Evolutionary conservation across 164 flowering plant genomes (phyloP).

Genomic region (Santalum album): DNA sequence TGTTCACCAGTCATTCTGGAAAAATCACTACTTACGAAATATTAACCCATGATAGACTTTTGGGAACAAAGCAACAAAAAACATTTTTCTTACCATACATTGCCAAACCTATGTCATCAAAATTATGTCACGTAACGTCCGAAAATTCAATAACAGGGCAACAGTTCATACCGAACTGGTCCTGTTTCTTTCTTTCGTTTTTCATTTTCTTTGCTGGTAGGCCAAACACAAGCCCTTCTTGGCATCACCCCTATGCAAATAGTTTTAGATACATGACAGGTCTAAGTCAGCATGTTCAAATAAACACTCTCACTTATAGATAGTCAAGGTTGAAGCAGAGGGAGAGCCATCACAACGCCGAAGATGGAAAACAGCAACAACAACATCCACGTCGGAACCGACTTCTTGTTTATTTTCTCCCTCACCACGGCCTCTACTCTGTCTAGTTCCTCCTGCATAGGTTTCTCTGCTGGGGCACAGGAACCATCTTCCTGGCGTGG

Average conservation of each 20-base stretch:
- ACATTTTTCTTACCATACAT: too few relatives aligned
- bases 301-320: neutral
- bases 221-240: slow-evolving; percentile 3
- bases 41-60: too few relatives aligned
- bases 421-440: slow-evolving; percentile 19
- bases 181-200: too few relatives aligned
- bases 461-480: slow-evolving; percentile 15
- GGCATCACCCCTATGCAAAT: slow-evolving; percentile 17
- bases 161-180: too few relatives aligned
- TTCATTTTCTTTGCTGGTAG: too few relatives aligned
- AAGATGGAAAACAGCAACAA: slow-evolving; percentile 63
- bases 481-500: slow-evolving; percentile 22
- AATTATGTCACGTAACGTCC: too few relatives aligned
- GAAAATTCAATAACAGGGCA: too few relatives aligned
- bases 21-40: too few relatives aligned
- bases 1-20: too few relatives aligned
- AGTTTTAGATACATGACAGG: slow-evolving; percentile 7
- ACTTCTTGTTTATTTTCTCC: slow-evolving; percentile 27
- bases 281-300: neutral
- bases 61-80: too few relatives aligned
- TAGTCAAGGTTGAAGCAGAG: slow-evolving; percentile 68
- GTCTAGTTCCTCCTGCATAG: slow-evolving; percentile 21
- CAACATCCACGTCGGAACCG: slow-evolving; percentile 72
- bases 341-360: slow-evolving; percentile 74
- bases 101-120: too few relatives aligned